These are phyloP conservation scores for Sutorius eximius DNA, from an alignment of 1,284 basidiomycete species.

Conservation along the genomic window DNA sequence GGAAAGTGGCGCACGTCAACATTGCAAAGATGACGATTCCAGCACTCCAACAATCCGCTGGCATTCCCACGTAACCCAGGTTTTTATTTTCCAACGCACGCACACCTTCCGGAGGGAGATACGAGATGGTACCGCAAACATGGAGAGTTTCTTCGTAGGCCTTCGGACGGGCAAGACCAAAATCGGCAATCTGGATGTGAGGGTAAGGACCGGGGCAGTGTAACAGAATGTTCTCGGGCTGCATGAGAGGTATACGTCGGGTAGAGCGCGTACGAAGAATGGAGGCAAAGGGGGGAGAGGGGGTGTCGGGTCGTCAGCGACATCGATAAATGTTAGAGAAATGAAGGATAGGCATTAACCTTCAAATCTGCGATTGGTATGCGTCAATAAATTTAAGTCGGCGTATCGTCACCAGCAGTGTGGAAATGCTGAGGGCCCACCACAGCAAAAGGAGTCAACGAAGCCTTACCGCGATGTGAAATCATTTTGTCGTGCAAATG, in stretches of 20 bases:
- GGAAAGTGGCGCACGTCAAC: constrained; percentile 58
- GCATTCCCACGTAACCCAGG: constrained; percentile 74
- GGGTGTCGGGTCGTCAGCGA: constrained; percentile 6
- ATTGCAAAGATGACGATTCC: constrained; percentile 80
- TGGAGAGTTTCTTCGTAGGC: constrained; percentile 77
- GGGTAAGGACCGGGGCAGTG: constrained; percentile 76
- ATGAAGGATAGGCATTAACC: constrained; percentile 36
- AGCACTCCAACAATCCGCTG: constrained; percentile 82
- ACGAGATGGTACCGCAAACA: constrained; percentile 80
- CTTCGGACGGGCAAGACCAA: constrained; percentile 80
- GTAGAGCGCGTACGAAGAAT: not conserved
- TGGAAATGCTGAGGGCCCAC: not conserved
- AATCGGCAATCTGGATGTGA: constrained; percentile 80
- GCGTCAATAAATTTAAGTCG: constrained; percentile 1
- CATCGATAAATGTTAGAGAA: not conserved
- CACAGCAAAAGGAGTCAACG: not conserved
- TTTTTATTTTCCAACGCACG: constrained; percentile 71
- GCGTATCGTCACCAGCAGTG: not conserved
- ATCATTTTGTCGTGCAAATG: constrained; percentile 76
- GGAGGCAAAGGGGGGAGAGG: not conserved
- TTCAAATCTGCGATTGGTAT: constrained; percentile 62
- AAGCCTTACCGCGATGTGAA: constrained; percentile 70
- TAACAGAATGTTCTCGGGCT: constrained; percentile 87
- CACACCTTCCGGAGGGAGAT: constrained; percentile 83
- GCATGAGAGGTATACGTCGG: not conserved